These are phyloP conservation scores for Trichocladium antarcticum DNA, from an alignment of 495 filamentous ascomycete species.

Conservation along the genomic window DNA sequence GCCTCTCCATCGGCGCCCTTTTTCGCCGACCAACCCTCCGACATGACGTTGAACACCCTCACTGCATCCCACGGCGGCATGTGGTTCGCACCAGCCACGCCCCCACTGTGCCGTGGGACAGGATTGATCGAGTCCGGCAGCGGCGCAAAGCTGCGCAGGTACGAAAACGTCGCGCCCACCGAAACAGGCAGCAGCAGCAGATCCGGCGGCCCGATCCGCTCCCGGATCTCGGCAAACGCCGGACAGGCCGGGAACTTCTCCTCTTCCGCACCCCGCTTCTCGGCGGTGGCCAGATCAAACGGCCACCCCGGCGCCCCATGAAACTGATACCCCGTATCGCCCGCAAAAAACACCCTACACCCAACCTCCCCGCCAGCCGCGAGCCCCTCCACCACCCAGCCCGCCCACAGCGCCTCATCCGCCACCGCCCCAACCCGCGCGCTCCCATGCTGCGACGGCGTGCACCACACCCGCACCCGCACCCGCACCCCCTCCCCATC, in stretches of 20 bases:
- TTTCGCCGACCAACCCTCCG: background rate
- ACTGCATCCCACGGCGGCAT: constrained; percentile 30
- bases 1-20: background rate
- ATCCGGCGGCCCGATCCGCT: constrained; percentile 15
- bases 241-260: constrained; percentile 19
- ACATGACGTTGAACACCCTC: constrained; percentile 20
- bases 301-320: constrained; percentile 21
- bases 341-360: constrained; percentile 22
- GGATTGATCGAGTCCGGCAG: constrained; percentile 22
- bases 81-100: constrained; percentile 20
- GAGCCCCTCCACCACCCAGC: constrained; percentile 36
- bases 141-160: constrained; percentile 19
- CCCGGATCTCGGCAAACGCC: constrained; percentile 18
- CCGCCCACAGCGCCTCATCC: constrained; percentile 39
- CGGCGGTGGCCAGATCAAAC: background rate
- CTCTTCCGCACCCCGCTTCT: background rate
- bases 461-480: constrained; percentile 26
- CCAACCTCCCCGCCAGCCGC: no score
- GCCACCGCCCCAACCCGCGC: constrained; percentile 25
- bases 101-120: constrained; percentile 17
- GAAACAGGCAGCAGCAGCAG: constrained; percentile 21
- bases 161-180: constrained; percentile 23
- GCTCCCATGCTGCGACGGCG: constrained; percentile 39
- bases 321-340: constrained; percentile 27
- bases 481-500: no score